phyloP scores from a whole-genome alignment of 768 basidiomycete genomes.

The Serendipita vermifera region DNA sequence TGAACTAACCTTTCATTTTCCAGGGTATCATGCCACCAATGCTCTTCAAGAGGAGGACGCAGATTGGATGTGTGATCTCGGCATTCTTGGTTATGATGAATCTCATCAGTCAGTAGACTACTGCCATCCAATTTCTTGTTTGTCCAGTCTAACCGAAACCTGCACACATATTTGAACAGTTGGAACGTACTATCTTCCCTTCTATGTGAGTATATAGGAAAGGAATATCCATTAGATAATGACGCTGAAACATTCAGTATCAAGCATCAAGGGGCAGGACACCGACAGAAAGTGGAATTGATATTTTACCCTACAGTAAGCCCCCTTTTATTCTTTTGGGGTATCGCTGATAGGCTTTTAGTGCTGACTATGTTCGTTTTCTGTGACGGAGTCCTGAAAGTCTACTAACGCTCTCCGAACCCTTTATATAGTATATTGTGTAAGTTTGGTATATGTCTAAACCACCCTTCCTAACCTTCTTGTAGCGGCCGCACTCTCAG shows the following conservation, averaged over 20 bases:
- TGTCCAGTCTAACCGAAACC: too few species aligned
- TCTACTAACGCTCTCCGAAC: too few species aligned
- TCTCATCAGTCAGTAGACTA: too few species aligned
- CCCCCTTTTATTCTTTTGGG: too few species aligned
- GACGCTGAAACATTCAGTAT: constrained; percentile 21
- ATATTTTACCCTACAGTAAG: constrained; percentile 28
- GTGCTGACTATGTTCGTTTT: constrained; percentile 21
- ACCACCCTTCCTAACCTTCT: background rate
- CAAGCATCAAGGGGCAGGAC: constrained; percentile 25
- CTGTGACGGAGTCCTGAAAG: constrained; percentile 21
- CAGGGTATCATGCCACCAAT: constrained; percentile 29
- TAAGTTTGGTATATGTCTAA: background rate
- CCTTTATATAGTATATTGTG: constrained; percentile 3
- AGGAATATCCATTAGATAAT: constrained; percentile 1
- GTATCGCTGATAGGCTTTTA: background rate
- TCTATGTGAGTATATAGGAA: background rate
- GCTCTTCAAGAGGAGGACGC: constrained; percentile 24
- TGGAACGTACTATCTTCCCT: constrained; percentile 2
- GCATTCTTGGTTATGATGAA: constrained; percentile 17
- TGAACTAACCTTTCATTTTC: too few species aligned
- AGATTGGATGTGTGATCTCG: constrained; percentile 21
- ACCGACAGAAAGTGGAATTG: constrained; percentile 28
- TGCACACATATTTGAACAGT: too few species aligned
- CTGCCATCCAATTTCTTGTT: too few species aligned
- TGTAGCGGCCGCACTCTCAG: constrained; percentile 18